These are phyloP conservation scores for Sporisorium sorghi DNA, from an alignment of 1,284 basidiomycete species.

Conservation along the genomic window DNA sequence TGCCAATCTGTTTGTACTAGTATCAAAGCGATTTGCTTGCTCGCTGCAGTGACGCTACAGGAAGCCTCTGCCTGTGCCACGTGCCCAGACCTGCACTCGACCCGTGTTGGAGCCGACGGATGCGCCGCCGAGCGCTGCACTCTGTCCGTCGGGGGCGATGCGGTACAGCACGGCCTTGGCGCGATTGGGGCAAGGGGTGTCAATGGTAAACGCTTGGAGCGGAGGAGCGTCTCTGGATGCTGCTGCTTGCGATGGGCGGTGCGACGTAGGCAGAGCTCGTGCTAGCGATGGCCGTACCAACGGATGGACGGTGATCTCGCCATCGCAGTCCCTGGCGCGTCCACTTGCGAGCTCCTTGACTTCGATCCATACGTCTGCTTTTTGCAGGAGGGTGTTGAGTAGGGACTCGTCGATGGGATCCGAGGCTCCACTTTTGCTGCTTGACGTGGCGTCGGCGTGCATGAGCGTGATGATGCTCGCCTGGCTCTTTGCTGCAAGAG, in stretches of 20 bases:
- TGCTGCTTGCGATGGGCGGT: background rate
- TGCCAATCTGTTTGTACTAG: slow-evolving; percentile 11
- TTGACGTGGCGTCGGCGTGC: slow-evolving; percentile 49
- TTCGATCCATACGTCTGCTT: slow-evolving; percentile 53
- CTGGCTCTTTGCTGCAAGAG: slow-evolving; percentile 28
- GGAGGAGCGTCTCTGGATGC: slow-evolving; percentile 19
- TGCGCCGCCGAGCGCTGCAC: slow-evolving; percentile 37
- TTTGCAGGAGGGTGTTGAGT: slow-evolving; percentile 25
- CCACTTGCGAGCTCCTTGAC: slow-evolving; percentile 54
- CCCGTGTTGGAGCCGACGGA: slow-evolving; percentile 36
- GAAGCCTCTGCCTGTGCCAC: slow-evolving; percentile 51
- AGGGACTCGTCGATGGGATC: slow-evolving; percentile 42
- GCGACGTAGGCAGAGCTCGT: slow-evolving; percentile 9
- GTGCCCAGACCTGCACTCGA: slow-evolving; percentile 48
- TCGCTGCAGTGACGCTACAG: slow-evolving; percentile 9
- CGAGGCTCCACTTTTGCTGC: slow-evolving; percentile 40
- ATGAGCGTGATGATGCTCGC: slow-evolving; percentile 48
- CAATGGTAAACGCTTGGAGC: slow-evolving; percentile 39
- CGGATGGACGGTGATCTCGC: slow-evolving; percentile 53
- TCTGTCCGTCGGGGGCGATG: slow-evolving; percentile 49
- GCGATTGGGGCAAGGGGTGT: slow-evolving; percentile 48
- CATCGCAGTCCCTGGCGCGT: slow-evolving; percentile 54
- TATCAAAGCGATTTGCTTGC: background rate
- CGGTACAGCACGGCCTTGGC: slow-evolving; percentile 47
- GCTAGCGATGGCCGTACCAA: slow-evolving; percentile 41